A percentile compares a stretch with the other conserved stretches of the same genome.
Conservation (phyloP, 2,329 filamentous ascomycete species). For the Stenocarpella maydis region DNA sequence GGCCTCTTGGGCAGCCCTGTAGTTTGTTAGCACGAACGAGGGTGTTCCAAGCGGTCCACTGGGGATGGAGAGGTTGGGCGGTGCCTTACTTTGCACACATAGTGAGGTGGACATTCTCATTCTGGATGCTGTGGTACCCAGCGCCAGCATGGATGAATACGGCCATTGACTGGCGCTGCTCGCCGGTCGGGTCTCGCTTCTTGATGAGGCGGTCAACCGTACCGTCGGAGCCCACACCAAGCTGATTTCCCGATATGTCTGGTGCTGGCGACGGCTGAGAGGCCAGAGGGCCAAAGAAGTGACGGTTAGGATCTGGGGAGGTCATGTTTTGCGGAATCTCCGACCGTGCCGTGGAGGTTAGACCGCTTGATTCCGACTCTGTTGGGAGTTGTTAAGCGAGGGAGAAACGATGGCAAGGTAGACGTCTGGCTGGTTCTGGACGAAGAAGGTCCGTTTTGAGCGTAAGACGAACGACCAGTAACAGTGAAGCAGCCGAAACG, state of each 20-base stretch:
- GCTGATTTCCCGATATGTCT: not conserved
- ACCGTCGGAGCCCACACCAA: conserved; percentile 6
- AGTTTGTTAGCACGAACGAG: conserved; percentile 17
- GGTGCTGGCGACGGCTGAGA: not conserved
- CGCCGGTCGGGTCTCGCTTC: conserved; percentile 7
- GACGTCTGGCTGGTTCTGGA: not conserved
- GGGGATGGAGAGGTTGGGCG: not conserved
- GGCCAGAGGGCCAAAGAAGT: not conserved
- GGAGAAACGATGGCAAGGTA: not conserved
- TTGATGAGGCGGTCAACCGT: conserved; percentile 19
- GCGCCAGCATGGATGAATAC: conserved; percentile 97
- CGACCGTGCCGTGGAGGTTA: not conserved
- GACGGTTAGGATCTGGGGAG: not conserved
- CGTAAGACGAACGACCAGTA: not conserved
- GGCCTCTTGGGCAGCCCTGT: conserved; percentile 80
- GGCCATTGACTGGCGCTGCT: conserved; percentile 51
- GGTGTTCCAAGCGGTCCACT: not conserved
- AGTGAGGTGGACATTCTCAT: conserved; percentile 83
- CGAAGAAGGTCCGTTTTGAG: not conserved
- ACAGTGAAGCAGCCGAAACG: not conserved
- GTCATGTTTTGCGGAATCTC: not conserved
- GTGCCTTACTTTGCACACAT: conserved; percentile 84
- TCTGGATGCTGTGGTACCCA: conserved; percentile 88
- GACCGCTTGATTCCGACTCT: not conserved
- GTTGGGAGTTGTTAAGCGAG: not conserved